These are phyloP conservation scores for Kondoa malvinella DNA, from an alignment of 768 basidiomycete species.

Conservation along the genomic window DNA sequence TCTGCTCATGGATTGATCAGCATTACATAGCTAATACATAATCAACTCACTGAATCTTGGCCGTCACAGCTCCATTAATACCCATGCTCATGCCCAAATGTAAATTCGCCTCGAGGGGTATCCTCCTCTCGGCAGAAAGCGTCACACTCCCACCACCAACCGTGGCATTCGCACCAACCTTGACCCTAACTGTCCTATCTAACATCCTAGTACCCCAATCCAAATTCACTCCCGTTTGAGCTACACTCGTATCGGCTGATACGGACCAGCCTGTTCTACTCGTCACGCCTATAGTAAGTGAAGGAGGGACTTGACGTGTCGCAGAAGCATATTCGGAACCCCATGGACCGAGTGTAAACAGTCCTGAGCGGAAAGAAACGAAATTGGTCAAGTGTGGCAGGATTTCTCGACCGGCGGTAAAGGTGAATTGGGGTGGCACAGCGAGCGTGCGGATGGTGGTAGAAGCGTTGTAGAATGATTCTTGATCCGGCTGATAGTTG, in stretches of 20 bases:
- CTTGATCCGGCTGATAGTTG: slow-evolving; percentile 38
- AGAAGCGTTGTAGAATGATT: slow-evolving; percentile 27
- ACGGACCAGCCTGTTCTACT: slow-evolving; percentile 10
- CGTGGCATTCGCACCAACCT: neutral
- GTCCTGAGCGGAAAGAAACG: slow-evolving; percentile 29
- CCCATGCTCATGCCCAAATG: slow-evolving; percentile 28
- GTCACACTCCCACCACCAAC: slow-evolving; percentile 19
- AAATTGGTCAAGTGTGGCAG: slow-evolving; percentile 31
- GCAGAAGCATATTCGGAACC: slow-evolving; percentile 19
- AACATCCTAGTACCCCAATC: neutral
- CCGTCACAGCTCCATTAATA: neutral
- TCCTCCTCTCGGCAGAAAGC: slow-evolving; percentile 30
- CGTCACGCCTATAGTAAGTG: slow-evolving; percentile 23
- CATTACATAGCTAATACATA: slow-evolving; percentile 28
- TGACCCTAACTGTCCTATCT: neutral
- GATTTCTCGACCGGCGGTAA: slow-evolving; percentile 31
- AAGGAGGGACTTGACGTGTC: slow-evolving; percentile 14
- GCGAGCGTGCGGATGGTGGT: slow-evolving; percentile 27
- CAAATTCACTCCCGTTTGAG: neutral
- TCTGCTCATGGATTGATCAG: neutral
- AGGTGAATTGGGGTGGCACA: slow-evolving; percentile 30
- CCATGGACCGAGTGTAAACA: slow-evolving; percentile 31
- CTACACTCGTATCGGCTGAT: neutral
- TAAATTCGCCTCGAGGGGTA: slow-evolving; percentile 30
- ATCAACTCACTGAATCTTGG: neutral